These are phyloP conservation scores for Brasenia schreberi DNA, from an alignment of 164 flowering plant species.

Conservation along the genomic window DNA sequence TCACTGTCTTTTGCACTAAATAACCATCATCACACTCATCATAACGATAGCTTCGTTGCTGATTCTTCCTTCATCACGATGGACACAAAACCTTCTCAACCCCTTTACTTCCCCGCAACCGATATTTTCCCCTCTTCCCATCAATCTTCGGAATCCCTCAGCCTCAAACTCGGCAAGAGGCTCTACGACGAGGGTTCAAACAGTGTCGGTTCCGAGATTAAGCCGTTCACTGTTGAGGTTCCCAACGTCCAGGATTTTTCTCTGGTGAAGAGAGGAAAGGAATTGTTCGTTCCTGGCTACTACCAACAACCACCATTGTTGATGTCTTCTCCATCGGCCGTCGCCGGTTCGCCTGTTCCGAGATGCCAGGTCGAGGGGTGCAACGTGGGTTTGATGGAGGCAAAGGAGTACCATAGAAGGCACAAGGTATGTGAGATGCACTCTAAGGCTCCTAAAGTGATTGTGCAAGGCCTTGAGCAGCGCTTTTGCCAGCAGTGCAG, in stretches of 20 bases:
- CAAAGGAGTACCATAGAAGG: slow-evolving; percentile 63
- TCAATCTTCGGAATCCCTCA: not conserved
- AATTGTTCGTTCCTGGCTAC: not conserved
- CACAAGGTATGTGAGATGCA: slow-evolving; percentile 77
- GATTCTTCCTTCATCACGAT: not conserved
- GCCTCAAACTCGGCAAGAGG: not conserved
- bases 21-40: not conserved
- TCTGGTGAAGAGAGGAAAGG: not conserved
- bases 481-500: slow-evolving; percentile 84
- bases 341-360: slow-evolving; percentile 10
- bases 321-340: not conserved
- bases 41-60: not conserved
- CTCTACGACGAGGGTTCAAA: not conserved
- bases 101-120: not conserved
- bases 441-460: slow-evolving; percentile 59
- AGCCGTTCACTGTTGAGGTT: not conserved
- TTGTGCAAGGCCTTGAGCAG: slow-evolving; percentile 46
- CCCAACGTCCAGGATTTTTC: not conserved
- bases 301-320: not conserved
- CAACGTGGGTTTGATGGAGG: slow-evolving; percentile 28
- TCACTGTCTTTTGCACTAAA: not conserved
- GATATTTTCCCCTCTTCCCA: not conserved
- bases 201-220: not conserved
- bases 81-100: not conserved
- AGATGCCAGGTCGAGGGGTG: slow-evolving; percentile 78